Base-by-base conservation (phyloP, 148 eudicot genomes). In the Talinum fruticosum region DNA sequence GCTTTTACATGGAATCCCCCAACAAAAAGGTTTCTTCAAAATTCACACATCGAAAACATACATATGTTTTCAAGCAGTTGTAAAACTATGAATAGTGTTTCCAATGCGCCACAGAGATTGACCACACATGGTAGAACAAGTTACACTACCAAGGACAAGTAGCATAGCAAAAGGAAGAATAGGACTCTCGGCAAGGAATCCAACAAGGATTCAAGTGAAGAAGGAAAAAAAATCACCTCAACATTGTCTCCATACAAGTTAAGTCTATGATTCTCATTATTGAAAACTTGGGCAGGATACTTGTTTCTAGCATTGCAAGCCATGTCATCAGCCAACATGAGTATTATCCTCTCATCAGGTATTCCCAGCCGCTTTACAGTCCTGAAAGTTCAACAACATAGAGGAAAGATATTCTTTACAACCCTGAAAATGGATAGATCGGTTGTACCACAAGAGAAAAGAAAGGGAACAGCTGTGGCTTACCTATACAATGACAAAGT, bases 251-350 rank as follows among this genome's bases (percentile, higher is more conserved):
- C 99, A 81, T 95, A 95, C 88, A 95, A 85, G 80, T 95, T 95
- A 76, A 93, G 97, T 76, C 83, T 84, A 82, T 95, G 99, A 77
- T 95, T 95, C 81, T 95, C 97, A 85, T 95, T 95, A 90, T 95
- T 95, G 85, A 95, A 95, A 76, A 95, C 99, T 85, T 92, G 99
- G 33, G 99, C 99, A 80, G 99, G 97, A 81, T 91, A 90, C 81
- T 93, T 95, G 83, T 95, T 95, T 80, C 99, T 88, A 54, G 99
- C 83, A 87, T 95, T 95, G 88, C 99, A 95, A 73, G 97, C 99
- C 99, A 95, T 95, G 81, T 95, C 99, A 89, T 95, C 99, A 78
- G 99, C 97, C 79, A 95, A 77, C 99, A 95, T 95, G 76, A 95
- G 94, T 78, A 95, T 93, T 68, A 93, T 95, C 82, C 99, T 92